Conservation (phyloP, 108 stramenopile genomes). For the Skeletonema grethae region DNA sequence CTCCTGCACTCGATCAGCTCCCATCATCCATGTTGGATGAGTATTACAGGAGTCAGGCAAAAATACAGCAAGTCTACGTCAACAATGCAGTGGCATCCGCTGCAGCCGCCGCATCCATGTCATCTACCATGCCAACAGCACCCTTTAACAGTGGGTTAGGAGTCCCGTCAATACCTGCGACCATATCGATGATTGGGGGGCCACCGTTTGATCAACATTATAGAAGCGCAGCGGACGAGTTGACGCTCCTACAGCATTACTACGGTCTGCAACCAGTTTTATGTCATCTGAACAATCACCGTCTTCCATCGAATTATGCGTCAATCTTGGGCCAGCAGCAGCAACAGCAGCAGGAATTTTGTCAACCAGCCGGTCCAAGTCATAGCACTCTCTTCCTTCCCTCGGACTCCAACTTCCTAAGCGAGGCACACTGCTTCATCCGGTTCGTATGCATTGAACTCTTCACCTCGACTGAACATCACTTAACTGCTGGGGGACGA, state of each 20-base stretch:
- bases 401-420: conserved; percentile 1
- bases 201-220: neutral
- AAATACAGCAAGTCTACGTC: neutral
- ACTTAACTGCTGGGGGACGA: neutral
- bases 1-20: neutral
- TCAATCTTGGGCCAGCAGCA: neutral
- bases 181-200: neutral
- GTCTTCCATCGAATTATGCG: neutral
- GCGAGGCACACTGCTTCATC: conserved; percentile 7
- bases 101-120: neutral
- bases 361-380: neutral
- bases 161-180: neutral
- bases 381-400: conserved; percentile 1
- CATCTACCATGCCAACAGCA: neutral
- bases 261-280: neutral
- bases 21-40: neutral
- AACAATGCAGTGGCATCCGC: neutral
- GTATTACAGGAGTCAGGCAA: neutral
- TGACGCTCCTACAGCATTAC: neutral
- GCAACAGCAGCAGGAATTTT: neutral
- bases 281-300: neutral
- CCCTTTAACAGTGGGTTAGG: neutral
- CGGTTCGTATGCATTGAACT: conserved; percentile 16
- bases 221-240: neutral
- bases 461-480: neutral